Evolutionary conservation across 2,329 filamentous ascomycete species (phyloP).

Genomic region (Pseudocercospora eumusae): DNA sequence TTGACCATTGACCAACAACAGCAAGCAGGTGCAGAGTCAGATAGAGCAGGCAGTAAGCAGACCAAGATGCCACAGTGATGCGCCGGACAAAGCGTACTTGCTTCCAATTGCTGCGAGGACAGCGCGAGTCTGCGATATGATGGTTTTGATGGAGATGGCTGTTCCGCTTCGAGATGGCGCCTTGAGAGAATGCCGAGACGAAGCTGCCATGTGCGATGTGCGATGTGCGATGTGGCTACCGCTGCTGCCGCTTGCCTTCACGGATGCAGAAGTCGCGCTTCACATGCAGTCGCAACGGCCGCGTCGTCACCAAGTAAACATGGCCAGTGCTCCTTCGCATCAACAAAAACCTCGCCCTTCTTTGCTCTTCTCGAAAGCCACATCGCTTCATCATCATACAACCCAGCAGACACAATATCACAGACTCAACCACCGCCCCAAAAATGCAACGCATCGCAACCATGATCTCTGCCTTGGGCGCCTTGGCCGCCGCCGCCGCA

Average conservation of each 20-base stretch:
- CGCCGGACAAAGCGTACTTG: background rate
- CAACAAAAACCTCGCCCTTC: background rate
- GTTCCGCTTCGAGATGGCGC: background rate
- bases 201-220: background rate
- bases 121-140: background rate
- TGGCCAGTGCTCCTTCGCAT: background rate
- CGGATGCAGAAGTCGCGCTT: background rate
- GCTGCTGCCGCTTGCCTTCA: background rate
- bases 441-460: background rate
- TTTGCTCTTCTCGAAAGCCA: background rate
- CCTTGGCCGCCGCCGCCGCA: constrained; percentile 27
- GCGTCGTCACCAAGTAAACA: background rate
- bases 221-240: background rate
- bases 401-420: background rate
- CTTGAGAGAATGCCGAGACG: background rate
- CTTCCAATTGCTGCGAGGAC: background rate
- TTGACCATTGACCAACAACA: background rate
- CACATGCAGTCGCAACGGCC: background rate
- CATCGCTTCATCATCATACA: background rate
- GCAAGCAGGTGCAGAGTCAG: background rate
- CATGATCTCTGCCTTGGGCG: background rate
- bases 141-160: background rate
- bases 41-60: background rate
- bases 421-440: background rate
- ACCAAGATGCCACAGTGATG: background rate